Percentiles rank a stretch among this genome's conserved stretches.
These are phyloP conservation scores for Pyricularia grisea DNA, from an alignment of 2,329 filamentous ascomycete genomes.

Conservation along the genomic window DNA sequence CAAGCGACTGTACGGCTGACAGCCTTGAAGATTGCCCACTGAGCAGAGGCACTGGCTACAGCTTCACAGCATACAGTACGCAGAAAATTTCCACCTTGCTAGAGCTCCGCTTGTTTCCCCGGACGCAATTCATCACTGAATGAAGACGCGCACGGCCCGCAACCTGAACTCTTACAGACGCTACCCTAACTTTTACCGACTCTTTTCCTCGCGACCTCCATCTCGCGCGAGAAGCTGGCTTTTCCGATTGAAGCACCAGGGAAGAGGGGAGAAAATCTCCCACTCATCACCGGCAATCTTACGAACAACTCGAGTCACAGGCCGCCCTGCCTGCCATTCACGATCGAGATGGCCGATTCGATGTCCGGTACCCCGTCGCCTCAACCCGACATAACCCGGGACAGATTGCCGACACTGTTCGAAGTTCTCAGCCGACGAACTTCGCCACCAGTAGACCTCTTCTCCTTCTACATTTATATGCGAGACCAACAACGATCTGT, in stretches of 20 bases:
- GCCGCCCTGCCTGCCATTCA: neutral
- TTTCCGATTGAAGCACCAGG: neutral
- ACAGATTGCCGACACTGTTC: slow-evolving; percentile 86
- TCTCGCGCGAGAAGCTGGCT: neutral
- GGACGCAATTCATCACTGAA: neutral
- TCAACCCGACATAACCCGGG: slow-evolving; percentile 55
- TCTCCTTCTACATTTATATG: slow-evolving; percentile 99
- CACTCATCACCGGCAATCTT: neutral
- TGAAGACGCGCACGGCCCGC: neutral
- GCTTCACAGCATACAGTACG: neutral
- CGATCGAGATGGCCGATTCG: slow-evolving; percentile 25
- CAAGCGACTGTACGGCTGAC: neutral
- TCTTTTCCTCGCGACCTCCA: neutral
- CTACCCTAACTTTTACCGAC: neutral
- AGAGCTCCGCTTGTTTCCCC: neutral
- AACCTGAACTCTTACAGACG: neutral
- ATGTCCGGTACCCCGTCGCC: slow-evolving; percentile 37
- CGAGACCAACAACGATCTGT: slow-evolving; percentile 95
- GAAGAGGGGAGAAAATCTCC: neutral
- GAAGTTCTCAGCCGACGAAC: slow-evolving; percentile 92
- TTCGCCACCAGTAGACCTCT: slow-evolving; percentile 90
- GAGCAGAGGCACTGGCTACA: neutral
- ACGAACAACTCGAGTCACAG: neutral
- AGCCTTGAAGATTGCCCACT: neutral
- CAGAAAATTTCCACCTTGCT: neutral